Conservation (phyloP, 129 eudicot species). For the Scalesia atractyloides region DNA sequence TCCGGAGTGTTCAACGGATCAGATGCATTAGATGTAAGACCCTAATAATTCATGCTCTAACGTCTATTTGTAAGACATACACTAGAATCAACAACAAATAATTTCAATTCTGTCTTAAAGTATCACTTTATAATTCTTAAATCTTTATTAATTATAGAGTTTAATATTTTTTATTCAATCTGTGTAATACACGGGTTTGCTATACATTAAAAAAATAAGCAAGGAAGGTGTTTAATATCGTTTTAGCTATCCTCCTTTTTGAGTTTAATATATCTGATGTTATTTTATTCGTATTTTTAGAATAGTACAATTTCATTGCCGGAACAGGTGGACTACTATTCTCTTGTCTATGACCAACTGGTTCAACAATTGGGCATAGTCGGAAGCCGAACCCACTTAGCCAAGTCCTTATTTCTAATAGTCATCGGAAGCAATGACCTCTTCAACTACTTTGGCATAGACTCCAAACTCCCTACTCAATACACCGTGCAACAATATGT, state of each 20-base stretch:
- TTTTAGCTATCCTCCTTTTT: constrained; percentile 70
- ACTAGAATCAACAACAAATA: too few species aligned
- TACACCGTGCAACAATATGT: constrained; percentile 59
- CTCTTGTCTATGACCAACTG: constrained; percentile 42
- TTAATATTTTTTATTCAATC: too few species aligned
- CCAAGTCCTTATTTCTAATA: constrained; percentile 58
- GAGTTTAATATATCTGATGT: fast-evolving
- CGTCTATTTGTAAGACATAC: neutral
- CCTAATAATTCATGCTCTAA: neutral
- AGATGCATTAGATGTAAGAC: constrained; percentile 46
- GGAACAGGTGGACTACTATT: constrained; percentile 51
- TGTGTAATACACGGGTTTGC: too few species aligned
- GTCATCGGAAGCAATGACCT: constrained; percentile 90
- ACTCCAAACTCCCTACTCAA: constrained; percentile 36
- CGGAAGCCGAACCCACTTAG: constrained; percentile 39
- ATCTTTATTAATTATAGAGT: too few species aligned
- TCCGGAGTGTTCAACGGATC: constrained; percentile 69
- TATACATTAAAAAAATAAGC: too few species aligned
- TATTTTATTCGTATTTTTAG: constrained; percentile 23
- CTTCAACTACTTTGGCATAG: constrained; percentile 50
- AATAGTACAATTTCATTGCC: constrained; percentile 48
- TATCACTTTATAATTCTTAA: too few species aligned
- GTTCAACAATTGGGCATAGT: constrained; percentile 40
- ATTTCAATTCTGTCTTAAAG: too few species aligned
- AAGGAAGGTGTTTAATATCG: too few species aligned